Percentiles rank a stretch among this genome's conserved stretches.
phyloP scores from a whole-genome alignment of 2,329 filamentous ascomycete species.

The Myrmaecium sp. region DNA sequence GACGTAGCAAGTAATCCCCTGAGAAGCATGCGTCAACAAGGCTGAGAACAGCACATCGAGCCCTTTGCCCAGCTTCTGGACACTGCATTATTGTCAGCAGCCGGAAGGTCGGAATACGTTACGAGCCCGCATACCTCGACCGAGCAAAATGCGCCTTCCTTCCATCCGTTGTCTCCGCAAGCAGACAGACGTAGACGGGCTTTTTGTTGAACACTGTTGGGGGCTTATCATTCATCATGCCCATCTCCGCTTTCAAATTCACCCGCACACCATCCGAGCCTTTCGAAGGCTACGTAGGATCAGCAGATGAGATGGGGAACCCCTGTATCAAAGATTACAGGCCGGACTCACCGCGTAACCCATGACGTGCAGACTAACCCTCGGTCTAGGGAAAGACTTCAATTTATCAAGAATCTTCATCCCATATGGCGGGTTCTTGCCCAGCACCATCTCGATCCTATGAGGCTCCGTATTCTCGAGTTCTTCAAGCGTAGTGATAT shows the following conservation, averaged over 20 bases:
- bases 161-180: slow-evolving; percentile 56
- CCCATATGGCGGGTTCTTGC: slow-evolving; percentile 71
- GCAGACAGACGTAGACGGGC: slow-evolving; percentile 52
- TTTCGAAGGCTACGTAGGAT: slow-evolving; percentile 9
- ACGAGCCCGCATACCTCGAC: slow-evolving; percentile 28
- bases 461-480: slow-evolving; percentile 50
- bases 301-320: too few species aligned
- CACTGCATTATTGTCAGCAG: slow-evolving; percentile 30
- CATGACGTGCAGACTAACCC: slow-evolving; percentile 35
- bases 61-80: slow-evolving; percentile 45
- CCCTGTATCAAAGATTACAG: background rate
- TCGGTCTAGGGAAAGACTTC: slow-evolving; percentile 53
- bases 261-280: slow-evolving; percentile 32
- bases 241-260: slow-evolving; percentile 48
- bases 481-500: slow-evolving; percentile 54
- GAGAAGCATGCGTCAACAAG: slow-evolving; percentile 34
- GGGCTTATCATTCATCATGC: slow-evolving; percentile 50
- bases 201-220: slow-evolving; percentile 46
- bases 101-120: background rate
- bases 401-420: slow-evolving; percentile 48
- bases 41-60: slow-evolving; percentile 45
- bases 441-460: slow-evolving; percentile 59
- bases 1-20: slow-evolving; percentile 49
- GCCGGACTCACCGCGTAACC: slow-evolving; percentile 22
- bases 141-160: slow-evolving; percentile 50